Conservation (phyloP, 345 rosid genomes). For the Tarenaya hassleriana region DNA sequence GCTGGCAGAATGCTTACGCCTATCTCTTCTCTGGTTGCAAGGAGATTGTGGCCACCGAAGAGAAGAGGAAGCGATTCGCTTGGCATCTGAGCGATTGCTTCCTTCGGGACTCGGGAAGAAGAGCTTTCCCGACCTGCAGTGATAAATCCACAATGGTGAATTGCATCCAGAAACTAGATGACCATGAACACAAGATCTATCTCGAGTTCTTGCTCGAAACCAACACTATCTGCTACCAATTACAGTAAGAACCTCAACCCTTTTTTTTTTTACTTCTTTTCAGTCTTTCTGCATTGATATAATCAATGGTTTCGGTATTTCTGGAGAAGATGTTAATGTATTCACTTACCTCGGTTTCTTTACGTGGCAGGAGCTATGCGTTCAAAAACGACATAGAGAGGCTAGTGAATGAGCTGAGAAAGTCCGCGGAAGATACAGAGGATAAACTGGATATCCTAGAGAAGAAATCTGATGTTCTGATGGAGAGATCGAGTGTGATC, state of each 20-base stretch:
- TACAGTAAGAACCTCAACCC: conserved; percentile 37
- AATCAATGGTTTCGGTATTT: background rate
- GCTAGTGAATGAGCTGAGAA: conserved; percentile 62
- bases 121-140: conserved; percentile 47
- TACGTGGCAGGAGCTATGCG: conserved; percentile 43
- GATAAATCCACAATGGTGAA: conserved; percentile 38
- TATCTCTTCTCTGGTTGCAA: conserved; percentile 64
- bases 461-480: conserved; percentile 39
- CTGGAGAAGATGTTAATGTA: background rate
- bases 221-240: conserved; percentile 76
- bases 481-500: conserved; percentile 45
- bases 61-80: conserved; percentile 69
- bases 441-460: conserved; percentile 44
- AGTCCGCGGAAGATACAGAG: conserved; percentile 50
- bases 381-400: conserved; percentile 73
- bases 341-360: background rate
- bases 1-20: conserved; percentile 66
- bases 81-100: conserved; percentile 85
- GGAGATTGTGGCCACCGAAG: conserved; percentile 52
- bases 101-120: conserved; percentile 55
- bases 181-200: conserved; percentile 48
- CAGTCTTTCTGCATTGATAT: background rate
- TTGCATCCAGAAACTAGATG: conserved; percentile 51
- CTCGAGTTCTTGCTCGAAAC: conserved; percentile 68
- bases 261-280: conserved; percentile 13